Base-by-base conservation (phyloP, 2,329 filamentous ascomycete genomes). In the Coniochaeta sp. region DNA sequence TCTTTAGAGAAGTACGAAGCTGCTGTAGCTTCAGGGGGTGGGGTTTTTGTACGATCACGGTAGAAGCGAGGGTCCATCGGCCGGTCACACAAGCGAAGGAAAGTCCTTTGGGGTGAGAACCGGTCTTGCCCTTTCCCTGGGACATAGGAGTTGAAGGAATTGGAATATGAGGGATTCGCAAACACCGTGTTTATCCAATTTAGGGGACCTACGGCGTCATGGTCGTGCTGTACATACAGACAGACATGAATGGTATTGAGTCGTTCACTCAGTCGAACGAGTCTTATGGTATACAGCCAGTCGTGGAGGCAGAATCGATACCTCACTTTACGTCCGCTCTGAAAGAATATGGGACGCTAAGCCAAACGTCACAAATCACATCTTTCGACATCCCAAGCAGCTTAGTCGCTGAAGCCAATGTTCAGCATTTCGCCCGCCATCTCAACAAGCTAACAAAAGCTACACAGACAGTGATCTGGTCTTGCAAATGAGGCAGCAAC, bases 1-100 rank as follows among this genome's bases (percentile, higher is more conserved):
- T 58, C 73, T 92, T 54, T 91, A 75, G 63, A 54, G 44, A 1
- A 28, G 52, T 1, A 19, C 22, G 24, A 47, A 14, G 43, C 43
- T 14, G 43, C 8, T 47, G 43, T 47, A 47, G n/a, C 6, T 47
- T 3, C 12, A 47, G 19, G 4, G 43, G 22, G 19, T 11, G 11
- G n/a, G n/a, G n/a, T n/a, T n/a, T n/a, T n/a, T 52, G 47, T 52
- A 52, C 17, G 47, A 28, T 52, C 3, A 31, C 2, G 44, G n/a
- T 52, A 31, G 22, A 31, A 1, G 19, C 12, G 43, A 47, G 19
- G 19, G 6, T 36, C 9, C 9, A 40, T 40, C 38, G 16, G 38
- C n/a, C 11, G 16, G 38, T 17, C 17, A 6, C 3, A 40, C 6
- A n/a, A 40, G 38, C 16, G 38, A n/a, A 17, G 3, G 38, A n/a